Conservation (phyloP, 75 land plant species). For the Gnetum montanum region DNA sequence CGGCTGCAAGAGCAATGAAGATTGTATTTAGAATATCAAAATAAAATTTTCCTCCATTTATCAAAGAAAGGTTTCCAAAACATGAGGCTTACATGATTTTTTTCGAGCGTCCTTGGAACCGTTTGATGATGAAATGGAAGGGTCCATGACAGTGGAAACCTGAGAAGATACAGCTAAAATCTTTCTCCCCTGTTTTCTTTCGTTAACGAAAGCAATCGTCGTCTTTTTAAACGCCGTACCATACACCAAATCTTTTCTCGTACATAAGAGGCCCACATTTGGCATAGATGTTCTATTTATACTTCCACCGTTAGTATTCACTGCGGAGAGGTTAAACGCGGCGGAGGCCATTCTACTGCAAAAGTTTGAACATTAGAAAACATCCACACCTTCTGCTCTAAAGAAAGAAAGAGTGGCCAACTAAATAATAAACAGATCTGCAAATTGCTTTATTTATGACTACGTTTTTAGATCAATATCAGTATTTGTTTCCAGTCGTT, state of each 20-base stretch:
- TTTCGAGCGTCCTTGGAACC: constrained; percentile 16
- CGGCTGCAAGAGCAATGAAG: constrained; percentile 33
- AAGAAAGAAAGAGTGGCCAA: too few relatives aligned
- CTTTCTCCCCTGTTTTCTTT: constrained; percentile 3
- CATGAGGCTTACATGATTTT: constrained; percentile 34
- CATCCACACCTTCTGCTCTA: too few relatives aligned
- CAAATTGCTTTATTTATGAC: too few relatives aligned
- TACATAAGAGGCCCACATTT: too few relatives aligned
- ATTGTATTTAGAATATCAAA: neutral
- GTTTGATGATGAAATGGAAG: constrained; percentile 20
- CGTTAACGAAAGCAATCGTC: neutral
- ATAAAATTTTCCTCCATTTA: neutral
- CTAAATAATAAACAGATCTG: too few relatives aligned
- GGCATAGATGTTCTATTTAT: too few relatives aligned
- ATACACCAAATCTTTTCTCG: neutral
- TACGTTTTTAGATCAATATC: too few relatives aligned
- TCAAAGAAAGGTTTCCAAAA: neutral
- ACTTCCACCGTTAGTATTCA: too few relatives aligned
- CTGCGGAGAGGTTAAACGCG: too few relatives aligned
- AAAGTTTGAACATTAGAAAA: too few relatives aligned
- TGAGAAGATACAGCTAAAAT: constrained; percentile 16
- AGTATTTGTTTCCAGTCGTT: too few relatives aligned
- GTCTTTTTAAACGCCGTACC: neutral
- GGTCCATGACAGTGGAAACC: constrained; percentile 25
- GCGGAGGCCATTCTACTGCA: too few relatives aligned